Evolutionary conservation across 306 rosid genomes (phyloP), one percentile per base, ranked within the genome.

Genomic region (Quercus alba): DNA sequence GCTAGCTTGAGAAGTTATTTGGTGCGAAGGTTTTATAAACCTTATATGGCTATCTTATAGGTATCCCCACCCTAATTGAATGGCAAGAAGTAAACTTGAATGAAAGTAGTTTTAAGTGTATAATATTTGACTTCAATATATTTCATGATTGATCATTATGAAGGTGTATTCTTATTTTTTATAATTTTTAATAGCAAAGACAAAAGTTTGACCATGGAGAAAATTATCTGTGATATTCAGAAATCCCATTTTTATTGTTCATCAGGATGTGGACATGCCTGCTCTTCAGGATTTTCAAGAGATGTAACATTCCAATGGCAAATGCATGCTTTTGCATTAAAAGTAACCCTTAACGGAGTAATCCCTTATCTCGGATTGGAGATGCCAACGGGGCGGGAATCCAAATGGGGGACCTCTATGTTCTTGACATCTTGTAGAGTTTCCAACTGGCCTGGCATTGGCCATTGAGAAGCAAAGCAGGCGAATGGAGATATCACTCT

Each of bases 231-330:
- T 72, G 68, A 28, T 57, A 56, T n/a, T 63, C 70, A 72, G 74
- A 31, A 52, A 64, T 78, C 63, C 38, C 56, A 19, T 46, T 73
- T 31, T 69, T 56, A 15, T 64, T 84, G 70, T 80, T 73, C 62
- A 68, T 77, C 91, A 95, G 98, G 99, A 85, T 88, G 85, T 93
- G 98, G 98, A 95, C 98, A 8, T 91, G 99, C 92, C 82, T 95
- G 15, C 82, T 87, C 41, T 87, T 93, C 69, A 78, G 91, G 83
- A 85, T 89, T 66, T 90, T 91, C 83, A 83, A 76, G 92, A 87
- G 75, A 75, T 90, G 97, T 78, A 95, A 90, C 70, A 31, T 91
- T 75, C 99, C 96, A 71, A 87, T 90, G 98, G 86, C 21, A 35
- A 26, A 46, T 3, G 30, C 12, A 18, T 68, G 38, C 38, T 10